Base-by-base conservation (phyloP, 2,329 filamentous ascomycete species). In the Botrytis cinerea region DNA sequence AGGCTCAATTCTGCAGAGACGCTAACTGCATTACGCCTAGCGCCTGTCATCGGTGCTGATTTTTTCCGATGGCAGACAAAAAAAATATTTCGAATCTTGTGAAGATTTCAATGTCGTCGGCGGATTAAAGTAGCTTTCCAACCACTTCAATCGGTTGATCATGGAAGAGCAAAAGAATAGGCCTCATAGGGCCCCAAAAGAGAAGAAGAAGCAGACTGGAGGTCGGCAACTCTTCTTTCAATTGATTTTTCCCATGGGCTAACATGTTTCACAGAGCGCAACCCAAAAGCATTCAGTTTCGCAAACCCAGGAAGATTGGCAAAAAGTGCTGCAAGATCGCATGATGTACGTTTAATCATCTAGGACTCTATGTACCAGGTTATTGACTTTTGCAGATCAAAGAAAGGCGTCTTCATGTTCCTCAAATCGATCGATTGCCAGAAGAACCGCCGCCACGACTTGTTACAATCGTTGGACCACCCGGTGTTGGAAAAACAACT, bases 321-420 rank as follows among this genome's bases (percentile, higher is more conserved):
- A 71, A 81, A 81, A 75, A 75, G 78, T 70, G 86, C 86, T 57
- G 85, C 85, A 62, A 84, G 87, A 77, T 86, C 86, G 62, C 85
- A 87, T 77, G 87, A 87, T 84, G 86, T 87, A 82, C 75, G 83
- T 74, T 38, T 22, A 45, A 40, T 35, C 5, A 45, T 22, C 3
- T 40, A n/a, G n/a, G 10, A 22, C 20, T 57, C 48, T 63, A 38
- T 51, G 54, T n/a, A 6, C 35, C 8, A 71, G 62, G 18, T 38
- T 70, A 54, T 73, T 76, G 72, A 79, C 45, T 25, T 38, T 35
- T 62, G 16, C 70, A 95, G 92, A 91, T 97, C 83, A 96, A 94
- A 87, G 97, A 99, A 84, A 98, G 97, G 84, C 90, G 95, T 74
- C 87, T 98, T 57, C 97, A 99, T 87, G 96, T 99, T 28, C 96